Percentiles rank a stretch among this genome's conserved stretches.
phyloP scores from a whole-genome alignment of 2,329 filamentous ascomycete genomes.

The Claviceps humidiphila region DNA sequence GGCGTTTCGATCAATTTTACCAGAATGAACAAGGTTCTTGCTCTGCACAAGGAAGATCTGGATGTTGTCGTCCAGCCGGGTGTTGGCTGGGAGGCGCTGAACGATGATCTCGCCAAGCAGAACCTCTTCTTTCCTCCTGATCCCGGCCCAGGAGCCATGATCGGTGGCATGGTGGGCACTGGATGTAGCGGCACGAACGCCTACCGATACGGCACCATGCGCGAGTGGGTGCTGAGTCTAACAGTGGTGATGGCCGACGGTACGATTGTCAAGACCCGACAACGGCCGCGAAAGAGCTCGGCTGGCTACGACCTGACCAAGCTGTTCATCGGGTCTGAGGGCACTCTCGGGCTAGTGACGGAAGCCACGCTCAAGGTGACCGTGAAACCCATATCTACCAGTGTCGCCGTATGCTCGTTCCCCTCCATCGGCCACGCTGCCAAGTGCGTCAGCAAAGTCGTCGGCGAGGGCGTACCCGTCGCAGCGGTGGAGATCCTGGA shows the following conservation, averaged over 20 bases:
- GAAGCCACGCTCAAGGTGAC: constrained; percentile 83
- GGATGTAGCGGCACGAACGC: constrained; percentile 70
- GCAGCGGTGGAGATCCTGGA: constrained; percentile 90
- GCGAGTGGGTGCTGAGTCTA: constrained; percentile 78
- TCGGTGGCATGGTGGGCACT: constrained; percentile 77
- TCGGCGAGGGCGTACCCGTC: constrained; percentile 67
- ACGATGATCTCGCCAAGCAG: constrained; percentile 58
- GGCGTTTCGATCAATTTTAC: constrained; percentile 80
- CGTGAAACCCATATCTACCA: constrained; percentile 64
- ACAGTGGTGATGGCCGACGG: constrained; percentile 86
- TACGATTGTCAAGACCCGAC: constrained; percentile 77
- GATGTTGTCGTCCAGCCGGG: constrained; percentile 69
- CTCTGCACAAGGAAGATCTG: constrained; percentile 63
- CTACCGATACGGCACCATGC: constrained; percentile 88
- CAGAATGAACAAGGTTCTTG: constrained; percentile 70
- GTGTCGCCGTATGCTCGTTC: constrained; percentile 60
- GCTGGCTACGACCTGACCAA: constrained; percentile 87
- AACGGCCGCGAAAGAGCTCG: constrained; percentile 76
- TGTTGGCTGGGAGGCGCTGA: constrained; percentile 75
- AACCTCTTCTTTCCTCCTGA: constrained; percentile 87
- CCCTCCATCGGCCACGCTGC: constrained; percentile 54
- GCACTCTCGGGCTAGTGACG: constrained; percentile 80
- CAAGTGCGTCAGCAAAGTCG: constrained; percentile 66
- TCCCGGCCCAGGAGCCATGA: constrained; percentile 82
- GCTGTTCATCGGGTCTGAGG: constrained; percentile 82